Evolutionary conservation across 108 stramenopile species (phyloP).

Genomic region (Cyclostephanos invisitatus): DNA sequence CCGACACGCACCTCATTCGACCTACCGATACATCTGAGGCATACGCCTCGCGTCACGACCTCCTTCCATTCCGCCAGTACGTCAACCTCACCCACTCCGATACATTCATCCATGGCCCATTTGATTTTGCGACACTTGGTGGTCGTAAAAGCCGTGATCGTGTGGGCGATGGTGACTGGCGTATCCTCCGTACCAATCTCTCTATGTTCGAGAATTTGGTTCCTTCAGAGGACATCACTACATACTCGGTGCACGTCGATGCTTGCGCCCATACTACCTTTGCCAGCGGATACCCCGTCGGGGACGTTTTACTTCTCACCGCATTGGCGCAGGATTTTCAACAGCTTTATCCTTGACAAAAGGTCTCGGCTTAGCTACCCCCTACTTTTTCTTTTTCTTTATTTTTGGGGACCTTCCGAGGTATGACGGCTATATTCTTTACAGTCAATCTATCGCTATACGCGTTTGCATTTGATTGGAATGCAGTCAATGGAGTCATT

Average conservation of each 20-base stretch:
- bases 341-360: too few relatives aligned
- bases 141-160: constrained; percentile 17
- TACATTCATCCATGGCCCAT: constrained; percentile 22
- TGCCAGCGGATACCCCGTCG: too few relatives aligned
- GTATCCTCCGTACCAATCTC: not conserved
- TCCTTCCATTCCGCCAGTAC: constrained; percentile 2
- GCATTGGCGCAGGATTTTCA: too few relatives aligned
- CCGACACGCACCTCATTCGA: constrained; percentile 10
- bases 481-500: too few relatives aligned
- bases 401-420: too few relatives aligned
- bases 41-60: not conserved
- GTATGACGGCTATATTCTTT: too few relatives aligned
- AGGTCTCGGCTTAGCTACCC: too few relatives aligned
- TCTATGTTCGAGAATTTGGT: not conserved
- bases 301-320: too few relatives aligned
- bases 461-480: too few relatives aligned
- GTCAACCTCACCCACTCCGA: constrained; percentile 2
- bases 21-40: constrained; percentile 1
- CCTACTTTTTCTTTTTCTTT: too few relatives aligned
- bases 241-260: not conserved
- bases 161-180: constrained; percentile 8
- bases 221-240: not conserved
- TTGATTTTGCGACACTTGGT: constrained; percentile 14
- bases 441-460: too few relatives aligned
- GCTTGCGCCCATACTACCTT: too few relatives aligned